A percentile compares a stretch with the other conserved stretches of the same genome.
phyloP scores from a whole-genome alignment of 306 rosid species.

The Styphnolobium japonicum region DNA sequence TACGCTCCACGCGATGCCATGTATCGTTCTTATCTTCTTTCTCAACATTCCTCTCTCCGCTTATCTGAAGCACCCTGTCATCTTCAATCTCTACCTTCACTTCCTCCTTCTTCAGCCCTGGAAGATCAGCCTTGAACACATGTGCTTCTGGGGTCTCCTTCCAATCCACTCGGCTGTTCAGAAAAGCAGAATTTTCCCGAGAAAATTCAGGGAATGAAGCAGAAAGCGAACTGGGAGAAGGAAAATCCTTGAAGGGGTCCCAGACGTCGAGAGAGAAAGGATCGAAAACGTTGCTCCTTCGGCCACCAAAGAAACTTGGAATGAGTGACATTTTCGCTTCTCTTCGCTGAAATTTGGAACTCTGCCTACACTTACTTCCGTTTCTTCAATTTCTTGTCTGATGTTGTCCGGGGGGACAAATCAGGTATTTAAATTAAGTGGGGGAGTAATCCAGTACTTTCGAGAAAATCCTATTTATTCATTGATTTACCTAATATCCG shows the following conservation, averaged over 20 bases:
- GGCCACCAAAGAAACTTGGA: conserved; percentile 7
- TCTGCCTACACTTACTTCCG: no score
- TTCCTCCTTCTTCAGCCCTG: conserved; percentile 31
- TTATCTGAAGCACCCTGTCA: conserved; percentile 30
- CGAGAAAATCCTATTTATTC: not conserved
- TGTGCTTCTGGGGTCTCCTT: conserved; percentile 40
- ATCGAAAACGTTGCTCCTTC: conserved; percentile 7
- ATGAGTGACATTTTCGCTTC: conserved; percentile 17
- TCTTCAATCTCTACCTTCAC: conserved; percentile 32
- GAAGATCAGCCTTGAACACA: conserved; percentile 39
- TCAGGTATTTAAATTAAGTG: not conserved
- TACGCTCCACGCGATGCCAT: conserved; percentile 36
- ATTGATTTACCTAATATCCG: not conserved
- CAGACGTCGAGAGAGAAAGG: not conserved
- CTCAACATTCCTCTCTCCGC: conserved; percentile 29
- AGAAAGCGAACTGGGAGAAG: not conserved
- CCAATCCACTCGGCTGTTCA: conserved; percentile 28
- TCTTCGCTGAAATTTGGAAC: not conserved
- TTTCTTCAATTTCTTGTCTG: no score
- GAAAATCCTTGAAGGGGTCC: conserved; percentile 33
- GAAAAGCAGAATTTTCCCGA: conserved; percentile 27
- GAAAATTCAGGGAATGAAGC: not conserved
- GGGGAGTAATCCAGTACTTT: not conserved
- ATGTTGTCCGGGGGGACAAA: not conserved
- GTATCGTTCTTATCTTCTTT: conserved; percentile 32